A percentile compares a stretch with the other conserved stretches of the same genome.
Evolutionary conservation across 768 basidiomycete species (phyloP).

Genomic region (Gelatoporia subvermispora): DNA sequence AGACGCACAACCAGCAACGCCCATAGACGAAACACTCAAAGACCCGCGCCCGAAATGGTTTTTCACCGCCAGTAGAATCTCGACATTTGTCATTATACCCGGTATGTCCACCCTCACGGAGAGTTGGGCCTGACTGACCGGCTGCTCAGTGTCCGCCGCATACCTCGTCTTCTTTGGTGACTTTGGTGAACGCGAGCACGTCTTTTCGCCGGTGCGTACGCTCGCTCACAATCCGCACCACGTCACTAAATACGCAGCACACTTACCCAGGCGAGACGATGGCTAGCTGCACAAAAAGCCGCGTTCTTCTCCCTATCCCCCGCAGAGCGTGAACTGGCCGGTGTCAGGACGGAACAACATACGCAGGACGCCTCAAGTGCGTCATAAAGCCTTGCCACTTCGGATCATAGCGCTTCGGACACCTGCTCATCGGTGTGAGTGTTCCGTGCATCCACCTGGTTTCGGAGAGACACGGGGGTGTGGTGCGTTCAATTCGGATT

Average conservation of each 20-base stretch:
- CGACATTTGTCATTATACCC: slow-evolving; percentile 53
- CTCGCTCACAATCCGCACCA: background rate
- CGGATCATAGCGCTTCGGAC: slow-evolving; percentile 2
- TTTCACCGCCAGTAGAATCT: slow-evolving; percentile 37
- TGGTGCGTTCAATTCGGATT: too few relatives aligned
- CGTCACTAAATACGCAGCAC: slow-evolving; percentile 1
- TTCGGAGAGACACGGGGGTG: too few relatives aligned
- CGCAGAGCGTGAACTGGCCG: slow-evolving; percentile 43
- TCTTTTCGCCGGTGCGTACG: slow-evolving; percentile 57
- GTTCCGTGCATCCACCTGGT: background rate
- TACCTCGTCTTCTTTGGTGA: slow-evolving; percentile 63
- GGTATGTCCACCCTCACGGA: slow-evolving; percentile 29
- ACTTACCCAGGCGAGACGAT: slow-evolving; percentile 47
- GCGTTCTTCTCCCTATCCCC: slow-evolving; percentile 56
- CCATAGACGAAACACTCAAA: background rate
- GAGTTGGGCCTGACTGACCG: background rate
- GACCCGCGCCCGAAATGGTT: slow-evolving; percentile 15
- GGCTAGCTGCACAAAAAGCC: slow-evolving; percentile 45
- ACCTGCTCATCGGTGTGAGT: slow-evolving; percentile 1
- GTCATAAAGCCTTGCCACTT: background rate
- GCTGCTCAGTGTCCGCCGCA: slow-evolving; percentile 39
- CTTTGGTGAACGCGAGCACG: slow-evolving; percentile 68
- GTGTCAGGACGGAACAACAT: background rate
- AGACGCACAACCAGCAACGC: background rate
- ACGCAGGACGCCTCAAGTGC: too few relatives aligned